A percentile compares a stretch with the other conserved stretches of the same genome.
Conservation (phyloP, 768 basidiomycete genomes). For the Stropharia rugosoannulata region DNA sequence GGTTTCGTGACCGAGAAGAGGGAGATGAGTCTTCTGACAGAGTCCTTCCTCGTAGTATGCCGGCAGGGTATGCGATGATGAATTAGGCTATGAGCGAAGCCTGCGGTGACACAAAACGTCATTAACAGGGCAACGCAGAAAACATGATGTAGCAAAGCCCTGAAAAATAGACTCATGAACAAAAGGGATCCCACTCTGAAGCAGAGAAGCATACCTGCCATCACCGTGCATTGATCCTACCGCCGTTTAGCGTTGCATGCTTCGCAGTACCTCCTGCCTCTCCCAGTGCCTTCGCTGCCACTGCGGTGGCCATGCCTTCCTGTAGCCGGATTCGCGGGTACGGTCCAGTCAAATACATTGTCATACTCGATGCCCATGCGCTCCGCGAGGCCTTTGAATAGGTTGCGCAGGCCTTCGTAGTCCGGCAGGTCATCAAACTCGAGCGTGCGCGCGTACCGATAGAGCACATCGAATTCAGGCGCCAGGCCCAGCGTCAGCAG, state of each 20-base stretch:
- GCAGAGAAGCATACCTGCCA: neutral
- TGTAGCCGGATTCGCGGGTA: slow-evolving; percentile 15
- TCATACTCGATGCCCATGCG: slow-evolving; percentile 57
- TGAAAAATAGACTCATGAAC: neutral
- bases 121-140: neutral
- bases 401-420: slow-evolving; percentile 76
- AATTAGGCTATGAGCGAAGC: too few relatives aligned
- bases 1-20: too few relatives aligned
- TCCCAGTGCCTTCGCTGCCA: slow-evolving; percentile 26
- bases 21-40: too few relatives aligned
- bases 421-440: slow-evolving; percentile 90
- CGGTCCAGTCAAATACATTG: slow-evolving; percentile 45
- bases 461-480: slow-evolving; percentile 78
- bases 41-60: too few relatives aligned
- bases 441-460: slow-evolving; percentile 76
- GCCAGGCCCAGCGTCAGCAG: slow-evolving; percentile 75
- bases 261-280: slow-evolving; percentile 34
- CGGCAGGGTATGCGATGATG: too few relatives aligned
- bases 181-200: neutral
- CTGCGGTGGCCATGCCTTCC: slow-evolving; percentile 19
- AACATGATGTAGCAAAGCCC: neutral
- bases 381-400: slow-evolving; percentile 63
- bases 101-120: too few relatives aligned
- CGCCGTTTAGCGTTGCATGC: slow-evolving; percentile 37
- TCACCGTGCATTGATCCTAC: slow-evolving; percentile 3